Evolutionary conservation across 345 rosid species (phyloP), one percentile per base, ranked within the genome.

Genomic region (Geranium rotundifolium): DNA sequence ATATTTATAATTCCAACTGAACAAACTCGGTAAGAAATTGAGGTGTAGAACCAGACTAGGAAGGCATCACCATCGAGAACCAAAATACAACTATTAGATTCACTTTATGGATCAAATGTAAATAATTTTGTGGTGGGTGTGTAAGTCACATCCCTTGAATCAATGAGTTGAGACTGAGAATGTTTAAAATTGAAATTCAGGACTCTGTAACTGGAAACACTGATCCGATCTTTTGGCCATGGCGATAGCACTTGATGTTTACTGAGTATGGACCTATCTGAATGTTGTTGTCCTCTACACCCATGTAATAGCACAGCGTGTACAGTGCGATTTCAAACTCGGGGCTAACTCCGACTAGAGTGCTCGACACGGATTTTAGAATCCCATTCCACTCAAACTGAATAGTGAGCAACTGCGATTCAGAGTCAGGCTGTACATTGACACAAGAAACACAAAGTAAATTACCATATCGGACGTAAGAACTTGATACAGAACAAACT

Each of bases 371-470:
- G n/a, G 95, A 83, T 75, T 92, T 92, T 5, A 84, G 87, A 68
- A 89, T 66, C 9, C 96, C 96, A 62, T 92, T 89, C 98, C 95
- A 92, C 66, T 89, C 88, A 50, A 92, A 92, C 72, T 92, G 98
- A 73, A 84, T 67, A 0, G 85, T 87, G 2, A 92, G 85, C 76
- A 92, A 73, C 80, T 92, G 93, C 29, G 91, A 82, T 63, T 92
- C 93, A 12, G 87, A 73, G 63, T 87, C 91, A 0, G 86, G 95
- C 96, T 87, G 86, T 83, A 65, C 63, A 57, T 30, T 8, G 39
- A 61, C 23, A 67, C 17, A 58, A 57, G 61, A 12, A 59, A 39
- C 59, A 19, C 19, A 55, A 39, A 9, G 16, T 41, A 3, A 1
- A 41, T 41, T 41, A 41, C 5, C 4, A 34, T 34, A 34, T 5